Percentiles rank a stretch among this genome's conserved stretches.
Evolutionary conservation across 139 green algal genomes (phyloP).

Genomic region (Chlamydomonas incerta): DNA sequence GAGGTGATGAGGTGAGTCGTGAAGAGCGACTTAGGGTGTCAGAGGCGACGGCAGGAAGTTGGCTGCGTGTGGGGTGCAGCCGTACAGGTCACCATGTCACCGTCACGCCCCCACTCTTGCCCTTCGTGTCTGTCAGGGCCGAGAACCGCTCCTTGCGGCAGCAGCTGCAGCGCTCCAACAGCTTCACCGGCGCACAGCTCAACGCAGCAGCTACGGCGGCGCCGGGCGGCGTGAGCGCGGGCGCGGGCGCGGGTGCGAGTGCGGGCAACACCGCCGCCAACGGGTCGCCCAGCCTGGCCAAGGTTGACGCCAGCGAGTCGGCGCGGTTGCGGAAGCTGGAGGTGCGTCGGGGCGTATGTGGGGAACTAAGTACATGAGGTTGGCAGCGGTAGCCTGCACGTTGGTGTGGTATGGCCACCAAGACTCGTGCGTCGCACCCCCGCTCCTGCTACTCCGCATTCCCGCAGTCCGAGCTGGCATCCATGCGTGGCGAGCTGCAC

Average conservation of each 20-base stretch:
- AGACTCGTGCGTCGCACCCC: too few species aligned
- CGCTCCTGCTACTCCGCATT: too few species aligned
- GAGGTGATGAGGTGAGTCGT: constrained; percentile 26
- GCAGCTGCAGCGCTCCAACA: constrained; percentile 28
- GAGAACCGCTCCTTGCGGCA: constrained; percentile 37
- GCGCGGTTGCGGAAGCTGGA: constrained; percentile 24
- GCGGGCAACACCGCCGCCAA: neutral
- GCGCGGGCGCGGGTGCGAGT: neutral
- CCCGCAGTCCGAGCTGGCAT: constrained; percentile 10
- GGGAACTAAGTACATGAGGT: too few species aligned
- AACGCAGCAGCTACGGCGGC: too few species aligned
- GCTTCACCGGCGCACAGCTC: neutral
- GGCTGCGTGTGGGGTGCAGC: too few species aligned
- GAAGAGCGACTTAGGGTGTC: neutral
- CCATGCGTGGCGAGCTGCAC: constrained; percentile 14
- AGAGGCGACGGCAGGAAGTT: too few species aligned
- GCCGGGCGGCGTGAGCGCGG: neutral
- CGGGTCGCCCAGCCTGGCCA: neutral
- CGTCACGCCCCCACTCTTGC: too few species aligned
- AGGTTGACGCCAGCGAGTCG: neutral
- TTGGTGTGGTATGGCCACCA: too few species aligned
- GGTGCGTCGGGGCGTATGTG: neutral
- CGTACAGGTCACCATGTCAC: too few species aligned
- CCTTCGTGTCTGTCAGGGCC: constrained; percentile 8
- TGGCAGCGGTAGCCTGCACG: too few species aligned